These are phyloP conservation scores for Punica granatum DNA, from an alignment of 345 rosid species.

Conservation along the genomic window DNA sequence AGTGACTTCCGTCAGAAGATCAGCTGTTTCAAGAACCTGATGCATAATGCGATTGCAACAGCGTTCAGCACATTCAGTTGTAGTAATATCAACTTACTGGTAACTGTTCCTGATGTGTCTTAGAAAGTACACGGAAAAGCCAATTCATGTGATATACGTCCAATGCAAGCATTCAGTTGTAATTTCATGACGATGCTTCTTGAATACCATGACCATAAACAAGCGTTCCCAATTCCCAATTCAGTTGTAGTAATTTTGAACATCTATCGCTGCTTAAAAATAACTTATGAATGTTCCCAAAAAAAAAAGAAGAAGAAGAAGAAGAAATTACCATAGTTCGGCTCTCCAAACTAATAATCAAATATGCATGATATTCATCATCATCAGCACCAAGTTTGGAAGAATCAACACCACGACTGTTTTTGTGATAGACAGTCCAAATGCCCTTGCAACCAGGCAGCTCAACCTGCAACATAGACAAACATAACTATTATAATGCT, in stretches of 20 bases:
- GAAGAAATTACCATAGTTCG: slow-evolving; percentile 72
- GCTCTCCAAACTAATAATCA: slow-evolving; percentile 91
- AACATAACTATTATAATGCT: not conserved
- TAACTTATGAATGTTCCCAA: not conserved
- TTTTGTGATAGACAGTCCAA: slow-evolving; percentile 98
- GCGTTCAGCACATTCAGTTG: not conserved
- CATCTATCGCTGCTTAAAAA: not conserved
- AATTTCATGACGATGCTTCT: not conserved
- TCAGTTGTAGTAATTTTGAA: not conserved
- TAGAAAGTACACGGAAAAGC: too few species aligned
- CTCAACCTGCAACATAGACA: slow-evolving; percentile 60
- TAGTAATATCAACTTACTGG: not conserved
- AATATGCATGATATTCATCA: slow-evolving; percentile 96
- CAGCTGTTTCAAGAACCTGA: slow-evolving; percentile 97
- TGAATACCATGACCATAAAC: not conserved
- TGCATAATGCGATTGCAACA: not conserved
- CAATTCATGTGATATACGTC: not conserved
- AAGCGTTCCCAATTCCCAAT: too few species aligned
- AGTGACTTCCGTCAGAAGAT: slow-evolving; percentile 93
- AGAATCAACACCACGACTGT: slow-evolving; percentile 62
- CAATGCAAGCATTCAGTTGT: not conserved
- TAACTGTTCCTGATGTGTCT: not conserved
- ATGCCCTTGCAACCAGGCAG: slow-evolving; percentile 95
- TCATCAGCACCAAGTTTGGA: slow-evolving; percentile 52
- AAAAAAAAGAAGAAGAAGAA: not conserved